phyloP scores from a whole-genome alignment of 1,284 basidiomycete genomes.

The Rhodotorula sp. region DNA sequence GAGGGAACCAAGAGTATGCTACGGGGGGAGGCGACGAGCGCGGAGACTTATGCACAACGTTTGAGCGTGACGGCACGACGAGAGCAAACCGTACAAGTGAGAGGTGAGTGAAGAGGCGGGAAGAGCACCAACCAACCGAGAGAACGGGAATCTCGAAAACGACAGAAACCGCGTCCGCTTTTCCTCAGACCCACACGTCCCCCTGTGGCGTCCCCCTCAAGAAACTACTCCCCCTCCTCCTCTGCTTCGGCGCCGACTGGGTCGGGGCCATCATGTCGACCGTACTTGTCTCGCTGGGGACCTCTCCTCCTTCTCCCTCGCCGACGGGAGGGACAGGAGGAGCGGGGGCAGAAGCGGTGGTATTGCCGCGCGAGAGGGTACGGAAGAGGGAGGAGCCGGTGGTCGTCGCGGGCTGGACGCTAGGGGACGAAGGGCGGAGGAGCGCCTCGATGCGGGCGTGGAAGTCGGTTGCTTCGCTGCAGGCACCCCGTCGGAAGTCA shows the following conservation, averaged over 20 bases:
- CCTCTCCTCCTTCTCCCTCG: not conserved
- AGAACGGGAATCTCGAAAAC: not conserved
- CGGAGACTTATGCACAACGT: not conserved
- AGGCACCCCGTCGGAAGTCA: too few relatives aligned
- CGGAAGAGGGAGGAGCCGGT: conserved; percentile 1
- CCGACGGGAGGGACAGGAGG: not conserved
- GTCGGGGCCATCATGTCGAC: not conserved
- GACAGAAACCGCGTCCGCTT: not conserved
- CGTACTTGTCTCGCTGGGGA: not conserved
- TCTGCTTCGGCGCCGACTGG: not conserved
- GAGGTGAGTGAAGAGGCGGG: too few relatives aligned
- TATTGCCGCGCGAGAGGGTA: conserved; percentile 2
- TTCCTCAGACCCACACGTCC: conserved; percentile 3
- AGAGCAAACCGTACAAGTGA: not conserved
- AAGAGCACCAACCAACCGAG: too few relatives aligned
- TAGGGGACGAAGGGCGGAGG: not conserved
- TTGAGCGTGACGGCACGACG: not conserved
- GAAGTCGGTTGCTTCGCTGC: conserved; percentile 15
- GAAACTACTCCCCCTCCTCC: conserved; percentile 6
- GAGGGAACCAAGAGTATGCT: not conserved
- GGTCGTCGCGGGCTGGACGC: not conserved
- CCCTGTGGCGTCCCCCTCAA: not conserved
- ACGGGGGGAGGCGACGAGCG: not conserved
- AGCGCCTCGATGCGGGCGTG: conserved; percentile 4
- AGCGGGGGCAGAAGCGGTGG: not conserved